These are phyloP conservation scores for Xylaria sp. DNA, from an alignment of 2,329 filamentous ascomycete species.

Conservation along the genomic window DNA sequence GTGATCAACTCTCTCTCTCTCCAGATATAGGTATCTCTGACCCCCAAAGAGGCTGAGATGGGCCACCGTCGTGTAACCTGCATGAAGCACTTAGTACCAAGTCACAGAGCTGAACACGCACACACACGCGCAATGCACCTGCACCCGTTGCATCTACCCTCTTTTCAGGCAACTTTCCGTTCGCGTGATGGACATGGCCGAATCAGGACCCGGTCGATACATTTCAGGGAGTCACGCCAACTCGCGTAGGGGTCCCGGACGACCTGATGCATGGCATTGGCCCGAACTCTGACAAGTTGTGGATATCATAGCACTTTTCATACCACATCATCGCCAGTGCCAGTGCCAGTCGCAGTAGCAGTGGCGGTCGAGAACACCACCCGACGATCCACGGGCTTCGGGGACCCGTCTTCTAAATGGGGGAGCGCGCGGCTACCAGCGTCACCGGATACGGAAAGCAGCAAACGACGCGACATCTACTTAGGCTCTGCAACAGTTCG, in stretches of 20 bases:
- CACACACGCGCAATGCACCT: conserved; percentile 4
- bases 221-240: conserved; percentile 31
- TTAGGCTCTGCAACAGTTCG: not conserved
- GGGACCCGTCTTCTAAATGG: conserved; percentile 15
- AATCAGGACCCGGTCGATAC: conserved; percentile 22
- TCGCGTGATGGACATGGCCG: conserved; percentile 31
- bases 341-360: not conserved
- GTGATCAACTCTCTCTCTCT: conserved; percentile 2
- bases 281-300: conserved; percentile 27
- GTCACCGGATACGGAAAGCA: conserved; percentile 4
- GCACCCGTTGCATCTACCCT: conserved; percentile 30
- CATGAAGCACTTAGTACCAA: conserved; percentile 27
- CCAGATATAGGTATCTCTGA: conserved; percentile 17
- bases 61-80: conserved; percentile 30
- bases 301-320: conserved; percentile 17
- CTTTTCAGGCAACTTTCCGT: conserved; percentile 23
- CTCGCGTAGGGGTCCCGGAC: conserved; percentile 21
- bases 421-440: not conserved
- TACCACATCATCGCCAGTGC: conserved; percentile 2
- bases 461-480: conserved; percentile 2
- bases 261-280: conserved; percentile 22
- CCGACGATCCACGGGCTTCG: conserved; percentile 14
- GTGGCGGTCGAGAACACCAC: conserved; percentile 14
- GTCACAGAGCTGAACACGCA: conserved; percentile 28
- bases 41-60: conserved; percentile 37